A percentile compares a stretch with the other conserved stretches of the same genome.
Conservation (phyloP, 2,329 filamentous ascomycete species). For the Apiospora saccharicola region DNA sequence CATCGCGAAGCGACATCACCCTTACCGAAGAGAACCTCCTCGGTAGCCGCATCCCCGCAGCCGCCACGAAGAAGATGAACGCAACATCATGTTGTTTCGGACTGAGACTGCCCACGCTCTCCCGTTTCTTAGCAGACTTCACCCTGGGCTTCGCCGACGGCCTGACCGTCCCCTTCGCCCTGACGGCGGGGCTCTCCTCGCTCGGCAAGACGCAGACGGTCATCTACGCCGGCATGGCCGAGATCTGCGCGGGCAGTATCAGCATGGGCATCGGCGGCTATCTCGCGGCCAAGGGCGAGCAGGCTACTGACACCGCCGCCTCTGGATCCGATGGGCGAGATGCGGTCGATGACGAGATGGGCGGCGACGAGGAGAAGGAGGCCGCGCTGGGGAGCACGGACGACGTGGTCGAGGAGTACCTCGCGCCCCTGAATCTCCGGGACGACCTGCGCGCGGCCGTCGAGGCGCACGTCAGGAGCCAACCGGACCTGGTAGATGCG, state of each 20-base stretch:
- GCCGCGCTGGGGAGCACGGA: slow-evolving; percentile 22
- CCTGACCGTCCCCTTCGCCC: slow-evolving; percentile 80
- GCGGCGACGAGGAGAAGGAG: slow-evolving; percentile 46
- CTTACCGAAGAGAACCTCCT: neutral
- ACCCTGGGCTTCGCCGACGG: slow-evolving; percentile 82
- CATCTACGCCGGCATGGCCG: slow-evolving; percentile 76
- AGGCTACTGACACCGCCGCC: slow-evolving; percentile 28
- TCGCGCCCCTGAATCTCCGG: slow-evolving; percentile 37
- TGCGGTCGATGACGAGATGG: neutral
- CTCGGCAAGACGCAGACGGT: slow-evolving; percentile 71
- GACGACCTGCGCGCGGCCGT: slow-evolving; percentile 36
- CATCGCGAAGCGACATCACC: slow-evolving; percentile 19
- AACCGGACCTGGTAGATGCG: slow-evolving; percentile 27
- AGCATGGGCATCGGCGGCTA: slow-evolving; percentile 81
- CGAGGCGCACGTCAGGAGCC: slow-evolving; percentile 33
- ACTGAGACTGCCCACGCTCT: slow-evolving; percentile 28
- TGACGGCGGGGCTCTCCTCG: slow-evolving; percentile 75
- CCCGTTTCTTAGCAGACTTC: slow-evolving; percentile 62
- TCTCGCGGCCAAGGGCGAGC: slow-evolving; percentile 68
- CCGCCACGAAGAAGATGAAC: neutral
- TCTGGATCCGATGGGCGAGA: neutral
- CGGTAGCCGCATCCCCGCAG: neutral
- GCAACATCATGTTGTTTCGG: neutral
- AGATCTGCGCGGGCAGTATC: slow-evolving; percentile 78
- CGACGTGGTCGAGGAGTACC: slow-evolving; percentile 33